Conservation (phyloP, 345 rosid species). For the Rhodamnia argentea region DNA sequence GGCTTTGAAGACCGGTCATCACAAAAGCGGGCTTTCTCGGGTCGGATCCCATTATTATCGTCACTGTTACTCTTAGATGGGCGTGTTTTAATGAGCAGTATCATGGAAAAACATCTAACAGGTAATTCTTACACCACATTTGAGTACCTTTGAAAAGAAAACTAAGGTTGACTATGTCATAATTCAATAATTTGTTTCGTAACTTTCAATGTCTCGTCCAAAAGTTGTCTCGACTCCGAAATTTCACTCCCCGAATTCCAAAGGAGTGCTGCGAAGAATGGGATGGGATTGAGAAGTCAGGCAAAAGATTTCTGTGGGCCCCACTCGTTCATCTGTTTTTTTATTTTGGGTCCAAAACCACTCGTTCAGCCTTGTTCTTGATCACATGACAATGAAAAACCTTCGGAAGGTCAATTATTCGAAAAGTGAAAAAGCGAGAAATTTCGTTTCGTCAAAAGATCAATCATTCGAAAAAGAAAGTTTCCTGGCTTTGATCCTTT, state of each 20-base stretch:
- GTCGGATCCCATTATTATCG: too few species aligned
- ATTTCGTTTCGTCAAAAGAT: background rate
- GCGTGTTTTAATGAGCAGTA: fast-evolving
- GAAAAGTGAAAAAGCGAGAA: background rate
- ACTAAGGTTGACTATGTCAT: fast-evolving
- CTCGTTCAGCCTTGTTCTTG: background rate
- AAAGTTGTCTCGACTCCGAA: background rate
- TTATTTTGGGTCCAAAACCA: too few species aligned
- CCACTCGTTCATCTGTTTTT: too few species aligned
- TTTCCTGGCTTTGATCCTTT: too few species aligned
- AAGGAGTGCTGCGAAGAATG: fast-evolving
- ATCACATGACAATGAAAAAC: background rate
- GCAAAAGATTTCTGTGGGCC: background rate
- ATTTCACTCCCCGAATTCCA: background rate
- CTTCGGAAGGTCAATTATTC: background rate
- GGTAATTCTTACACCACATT: too few species aligned
- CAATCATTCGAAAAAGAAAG: too few species aligned
- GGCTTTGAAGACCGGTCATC: background rate
- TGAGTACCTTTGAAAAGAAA: background rate
- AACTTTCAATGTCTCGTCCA: fast-evolving
- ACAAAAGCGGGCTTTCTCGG: fast-evolving
- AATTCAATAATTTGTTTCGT: background rate
- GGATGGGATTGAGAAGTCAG: background rate
- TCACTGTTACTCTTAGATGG: background rate
- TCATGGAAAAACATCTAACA: background rate